Evolutionary conservation across 139 green algal species (phyloP).

Genomic region (Ulvella scutata): DNA sequence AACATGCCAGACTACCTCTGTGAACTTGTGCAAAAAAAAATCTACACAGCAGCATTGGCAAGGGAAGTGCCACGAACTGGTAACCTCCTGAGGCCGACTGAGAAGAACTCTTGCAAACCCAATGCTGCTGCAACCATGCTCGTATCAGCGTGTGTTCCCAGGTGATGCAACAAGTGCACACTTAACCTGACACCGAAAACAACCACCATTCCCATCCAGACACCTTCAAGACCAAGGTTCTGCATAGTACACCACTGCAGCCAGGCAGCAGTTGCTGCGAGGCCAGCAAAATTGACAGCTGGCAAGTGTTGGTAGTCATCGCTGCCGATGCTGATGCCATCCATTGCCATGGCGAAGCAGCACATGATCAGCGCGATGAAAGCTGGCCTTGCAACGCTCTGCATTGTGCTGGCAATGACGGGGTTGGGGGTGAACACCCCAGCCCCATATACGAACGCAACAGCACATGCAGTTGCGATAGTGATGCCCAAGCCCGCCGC

Average conservation of each 20-base stretch:
- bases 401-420: constrained; percentile 11
- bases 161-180: neutral
- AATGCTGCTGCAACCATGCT: neutral
- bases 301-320: constrained; percentile 26
- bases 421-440: constrained; percentile 25
- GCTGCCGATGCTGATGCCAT: constrained; percentile 34
- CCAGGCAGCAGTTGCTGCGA: constrained; percentile 6
- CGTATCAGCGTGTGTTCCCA: neutral
- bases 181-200: neutral
- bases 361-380: constrained; percentile 17
- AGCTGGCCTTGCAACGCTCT: constrained; percentile 6
- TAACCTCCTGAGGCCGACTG: too few relatives aligned
- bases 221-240: neutral
- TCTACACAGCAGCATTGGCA: too few relatives aligned
- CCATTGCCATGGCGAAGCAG: constrained; percentile 33
- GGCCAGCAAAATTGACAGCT: constrained; percentile 10
- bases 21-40: too few relatives aligned
- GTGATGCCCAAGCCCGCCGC: constrained; percentile 12
- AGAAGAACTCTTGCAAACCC: too few relatives aligned
- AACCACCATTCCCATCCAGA: neutral
- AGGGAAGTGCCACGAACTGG: too few relatives aligned
- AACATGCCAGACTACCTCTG: too few relatives aligned
- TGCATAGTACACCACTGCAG: constrained; percentile 5
- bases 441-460: constrained; percentile 9
- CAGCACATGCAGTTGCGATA: constrained; percentile 10